These are phyloP conservation scores for Tephrocybe sp. DNA, from an alignment of 768 basidiomycete species.

Conservation along the genomic window DNA sequence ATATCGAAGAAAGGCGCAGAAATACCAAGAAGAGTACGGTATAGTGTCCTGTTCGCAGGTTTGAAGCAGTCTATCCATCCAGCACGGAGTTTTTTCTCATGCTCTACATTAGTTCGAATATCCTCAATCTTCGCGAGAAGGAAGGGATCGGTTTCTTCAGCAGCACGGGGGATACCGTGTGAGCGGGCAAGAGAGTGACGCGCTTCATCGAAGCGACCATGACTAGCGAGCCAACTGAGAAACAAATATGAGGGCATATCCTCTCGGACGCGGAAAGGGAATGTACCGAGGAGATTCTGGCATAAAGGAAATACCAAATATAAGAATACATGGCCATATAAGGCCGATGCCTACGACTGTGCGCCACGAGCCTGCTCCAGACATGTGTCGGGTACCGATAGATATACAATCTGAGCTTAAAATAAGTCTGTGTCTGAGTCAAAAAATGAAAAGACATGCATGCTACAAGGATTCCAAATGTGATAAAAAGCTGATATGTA, in stretches of 20 bases:
- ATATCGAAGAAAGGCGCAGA: not conserved
- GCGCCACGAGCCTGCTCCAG: slow-evolving; percentile 55
- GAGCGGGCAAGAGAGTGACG: slow-evolving; percentile 42
- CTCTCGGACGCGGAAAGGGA: too few species aligned
- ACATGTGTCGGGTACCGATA: slow-evolving; percentile 57
- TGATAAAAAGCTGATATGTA: slow-evolving; percentile 64
- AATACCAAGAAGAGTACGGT: slow-evolving; percentile 54
- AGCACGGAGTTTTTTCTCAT: slow-evolving; percentile 41
- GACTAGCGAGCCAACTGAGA: slow-evolving; percentile 52
- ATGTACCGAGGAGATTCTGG: slow-evolving; percentile 58
- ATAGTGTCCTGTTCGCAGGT: slow-evolving; percentile 51
- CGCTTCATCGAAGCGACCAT: slow-evolving; percentile 46
- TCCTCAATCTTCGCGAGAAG: slow-evolving; percentile 51
- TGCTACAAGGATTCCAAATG: slow-evolving; percentile 66
- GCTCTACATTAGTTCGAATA: slow-evolving; percentile 48
- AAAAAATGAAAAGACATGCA: slow-evolving; percentile 31
- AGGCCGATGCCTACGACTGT: slow-evolving; percentile 59
- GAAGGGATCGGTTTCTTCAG: slow-evolving; percentile 38
- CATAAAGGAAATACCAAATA: slow-evolving; percentile 66
- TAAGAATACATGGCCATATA: slow-evolving; percentile 60
- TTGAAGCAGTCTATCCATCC: slow-evolving; percentile 74
- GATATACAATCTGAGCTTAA: slow-evolving; percentile 52
- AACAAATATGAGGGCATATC: not conserved
- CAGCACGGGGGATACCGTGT: slow-evolving; percentile 41
- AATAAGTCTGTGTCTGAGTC: not conserved